Conservation (phyloP, 805 yeast species). For the Lipomyces sp. region DNA sequence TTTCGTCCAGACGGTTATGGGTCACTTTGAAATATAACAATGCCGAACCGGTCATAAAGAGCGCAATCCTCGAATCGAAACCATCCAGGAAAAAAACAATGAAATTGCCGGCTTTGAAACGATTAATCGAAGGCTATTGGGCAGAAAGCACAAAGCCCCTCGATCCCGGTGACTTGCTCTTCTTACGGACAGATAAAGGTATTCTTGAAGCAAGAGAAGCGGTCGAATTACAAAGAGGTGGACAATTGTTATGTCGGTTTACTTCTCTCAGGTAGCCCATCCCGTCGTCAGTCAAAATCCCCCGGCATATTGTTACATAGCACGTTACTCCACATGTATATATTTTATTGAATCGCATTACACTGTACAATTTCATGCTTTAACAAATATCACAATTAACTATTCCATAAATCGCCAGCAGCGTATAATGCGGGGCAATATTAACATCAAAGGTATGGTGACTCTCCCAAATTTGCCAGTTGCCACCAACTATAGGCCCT, state of each 20-base stretch:
- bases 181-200: conserved; percentile 60
- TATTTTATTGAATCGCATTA: not conserved
- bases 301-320: too few relatives aligned
- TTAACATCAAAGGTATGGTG: too few relatives aligned
- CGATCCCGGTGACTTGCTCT: conserved; percentile 86
- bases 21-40: conserved; percentile 86
- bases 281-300: too few relatives aligned
- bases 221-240: conserved; percentile 68
- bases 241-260: conserved; percentile 69
- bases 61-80: conserved; percentile 74
- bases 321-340: too few relatives aligned
- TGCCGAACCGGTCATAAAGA: conserved; percentile 73
- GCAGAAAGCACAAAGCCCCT: conserved; percentile 78
- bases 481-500: too few relatives aligned
- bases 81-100: conserved; percentile 80
- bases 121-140: conserved; percentile 74
- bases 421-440: too few relatives aligned
- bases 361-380: too few relatives aligned
- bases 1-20: conserved; percentile 88
- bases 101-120: conserved; percentile 64
- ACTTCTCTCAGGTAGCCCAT: not conserved
- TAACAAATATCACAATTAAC: too few relatives aligned
- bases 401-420: too few relatives aligned
- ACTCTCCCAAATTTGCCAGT: too few relatives aligned
- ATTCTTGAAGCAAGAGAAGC: conserved; percentile 85